These are phyloP conservation scores for Diaporthe ampelina DNA, from an alignment of 2,329 filamentous ascomycete species.

Conservation along the genomic window DNA sequence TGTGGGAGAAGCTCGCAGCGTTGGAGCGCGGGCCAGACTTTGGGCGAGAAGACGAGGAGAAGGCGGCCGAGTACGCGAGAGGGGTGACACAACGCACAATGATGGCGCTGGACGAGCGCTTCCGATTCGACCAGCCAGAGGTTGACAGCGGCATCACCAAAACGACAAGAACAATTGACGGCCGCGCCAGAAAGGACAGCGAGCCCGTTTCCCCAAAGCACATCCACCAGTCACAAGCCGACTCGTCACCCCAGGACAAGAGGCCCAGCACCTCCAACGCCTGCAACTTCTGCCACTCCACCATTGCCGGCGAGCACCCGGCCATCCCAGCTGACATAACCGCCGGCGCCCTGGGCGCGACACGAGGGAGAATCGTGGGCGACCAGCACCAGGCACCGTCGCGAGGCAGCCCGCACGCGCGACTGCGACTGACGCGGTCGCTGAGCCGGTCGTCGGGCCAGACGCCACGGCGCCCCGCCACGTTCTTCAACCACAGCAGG, in stretches of 20 bases:
- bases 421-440: background rate
- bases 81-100: background rate
- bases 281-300: conserved; percentile 24
- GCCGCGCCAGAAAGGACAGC: conserved; percentile 24
- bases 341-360: conserved; percentile 3
- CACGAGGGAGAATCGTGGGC: background rate
- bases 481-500: conserved; percentile 22
- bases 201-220: conserved; percentile 30
- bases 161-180: background rate
- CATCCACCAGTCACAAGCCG: background rate
- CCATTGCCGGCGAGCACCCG: background rate
- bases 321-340: background rate
- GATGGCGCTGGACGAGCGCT: conserved; percentile 31
- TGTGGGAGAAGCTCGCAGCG: conserved; percentile 44
- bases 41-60: conserved; percentile 10
- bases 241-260: too few species aligned
- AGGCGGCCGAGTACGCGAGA: conserved; percentile 25
- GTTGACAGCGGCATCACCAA: background rate
- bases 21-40: conserved; percentile 25
- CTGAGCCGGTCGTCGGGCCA: background rate
- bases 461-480: background rate
- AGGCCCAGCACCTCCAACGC: background rate
- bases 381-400: background rate
- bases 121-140: conserved; percentile 18
- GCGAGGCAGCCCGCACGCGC: background rate